Conservation (phyloP, 306 rosid genomes). For the Crataegus laevigata region DNA sequence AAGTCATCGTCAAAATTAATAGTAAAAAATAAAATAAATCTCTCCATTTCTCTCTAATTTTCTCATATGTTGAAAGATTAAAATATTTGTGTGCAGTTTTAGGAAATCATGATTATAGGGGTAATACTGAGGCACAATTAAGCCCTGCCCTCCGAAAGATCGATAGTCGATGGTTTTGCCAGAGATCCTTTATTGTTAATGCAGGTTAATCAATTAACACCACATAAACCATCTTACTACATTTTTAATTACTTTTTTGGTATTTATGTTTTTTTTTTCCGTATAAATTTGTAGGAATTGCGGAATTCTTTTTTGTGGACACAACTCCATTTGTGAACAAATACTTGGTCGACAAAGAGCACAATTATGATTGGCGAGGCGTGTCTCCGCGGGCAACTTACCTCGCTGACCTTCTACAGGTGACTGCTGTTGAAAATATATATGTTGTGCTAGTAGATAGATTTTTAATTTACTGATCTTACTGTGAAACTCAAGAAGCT, state of each 20-base stretch:
- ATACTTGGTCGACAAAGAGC: slow-evolving; percentile 21
- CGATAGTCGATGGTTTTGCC: slow-evolving; percentile 66
- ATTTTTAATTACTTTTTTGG: not conserved
- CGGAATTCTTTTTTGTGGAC: slow-evolving; percentile 66
- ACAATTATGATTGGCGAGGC: slow-evolving; percentile 48
- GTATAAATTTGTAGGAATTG: slow-evolving; percentile 26
- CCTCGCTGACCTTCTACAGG: slow-evolving; percentile 48
- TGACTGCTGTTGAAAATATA: not conserved
- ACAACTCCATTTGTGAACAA: slow-evolving; percentile 53
- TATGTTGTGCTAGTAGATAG: not conserved
- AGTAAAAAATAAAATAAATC: too few species aligned
- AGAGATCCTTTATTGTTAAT: slow-evolving; percentile 56
- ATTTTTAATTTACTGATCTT: not conserved
- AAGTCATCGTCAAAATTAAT: not conserved
- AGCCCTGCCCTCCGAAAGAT: slow-evolving; percentile 37
- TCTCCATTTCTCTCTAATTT: not conserved
- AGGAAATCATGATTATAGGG: slow-evolving; percentile 85
- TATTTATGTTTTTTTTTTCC: not conserved
- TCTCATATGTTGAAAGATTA: not conserved
- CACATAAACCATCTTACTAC: too few species aligned
- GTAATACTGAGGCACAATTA: slow-evolving; percentile 62
- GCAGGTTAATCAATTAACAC: slow-evolving; percentile 27
- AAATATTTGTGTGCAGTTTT: slow-evolving; percentile 28
- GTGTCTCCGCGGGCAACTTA: slow-evolving; percentile 43
- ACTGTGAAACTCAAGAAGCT: not conserved